Evolutionary conservation across 257 asterid genomes (phyloP).

Genomic region (Plantago ovata): DNA sequence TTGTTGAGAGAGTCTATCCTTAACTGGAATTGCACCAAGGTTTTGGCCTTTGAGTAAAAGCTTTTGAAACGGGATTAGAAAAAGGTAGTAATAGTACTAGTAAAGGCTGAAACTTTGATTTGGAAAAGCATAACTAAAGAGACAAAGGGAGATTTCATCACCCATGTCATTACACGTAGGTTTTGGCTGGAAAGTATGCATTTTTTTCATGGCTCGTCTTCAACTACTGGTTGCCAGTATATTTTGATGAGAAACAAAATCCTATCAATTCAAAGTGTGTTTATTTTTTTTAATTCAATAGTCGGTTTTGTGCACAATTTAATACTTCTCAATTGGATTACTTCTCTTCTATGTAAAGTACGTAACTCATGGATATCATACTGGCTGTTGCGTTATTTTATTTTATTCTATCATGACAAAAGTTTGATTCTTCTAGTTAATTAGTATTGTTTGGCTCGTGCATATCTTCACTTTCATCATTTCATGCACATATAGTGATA

Average conservation of each 20-base stretch:
- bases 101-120: constrained; percentile 49
- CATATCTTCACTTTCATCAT: neutral
- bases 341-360: neutral
- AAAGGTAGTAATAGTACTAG: constrained; percentile 13
- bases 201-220: constrained; percentile 15
- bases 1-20: constrained; percentile 15
- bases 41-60: neutral
- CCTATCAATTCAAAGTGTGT: constrained; percentile 16
- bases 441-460: no score
- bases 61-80: constrained; percentile 26
- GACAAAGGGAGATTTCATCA: constrained; percentile 36
- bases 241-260: constrained; percentile 1
- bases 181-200: constrained; percentile 65
- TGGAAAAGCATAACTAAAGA: constrained; percentile 29
- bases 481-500: neutral
- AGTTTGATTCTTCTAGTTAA: neutral
- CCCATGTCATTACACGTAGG: constrained; percentile 54
- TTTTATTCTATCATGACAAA: neutral
- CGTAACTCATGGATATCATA: no score
- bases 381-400: neutral
- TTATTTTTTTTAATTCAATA: neutral
- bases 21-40: constrained; percentile 55
- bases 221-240: constrained; percentile 27
- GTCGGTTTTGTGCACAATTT: neutral
- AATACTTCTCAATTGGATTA: no score